Evolutionary conservation across 2,329 filamentous ascomycete genomes (phyloP).

Genomic region (Pyrenophora graminea): DNA sequence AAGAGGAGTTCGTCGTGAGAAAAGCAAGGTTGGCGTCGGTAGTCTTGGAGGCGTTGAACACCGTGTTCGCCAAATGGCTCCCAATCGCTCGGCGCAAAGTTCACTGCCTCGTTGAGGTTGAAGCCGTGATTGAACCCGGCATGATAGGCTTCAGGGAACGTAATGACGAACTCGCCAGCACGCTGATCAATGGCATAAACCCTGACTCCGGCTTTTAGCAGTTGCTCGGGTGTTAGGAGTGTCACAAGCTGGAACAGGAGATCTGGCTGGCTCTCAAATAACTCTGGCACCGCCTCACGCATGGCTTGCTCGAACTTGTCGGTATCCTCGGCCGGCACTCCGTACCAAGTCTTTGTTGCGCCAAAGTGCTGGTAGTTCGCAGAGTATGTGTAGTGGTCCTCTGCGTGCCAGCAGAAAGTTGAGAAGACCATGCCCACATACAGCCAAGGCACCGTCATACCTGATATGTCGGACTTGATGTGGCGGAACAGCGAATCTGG

Average conservation of each 20-base stretch:
- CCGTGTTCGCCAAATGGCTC: constrained; percentile 87
- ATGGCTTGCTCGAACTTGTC: constrained; percentile 96
- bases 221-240: constrained; percentile 86
- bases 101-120: constrained; percentile 98
- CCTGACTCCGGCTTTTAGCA: constrained; percentile 88
- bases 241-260: constrained; percentile 97
- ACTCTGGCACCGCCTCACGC: constrained; percentile 89
- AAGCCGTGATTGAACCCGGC: constrained; percentile 98
- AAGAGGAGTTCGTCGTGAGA: constrained; percentile 94
- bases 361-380: constrained; percentile 99
- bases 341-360: constrained; percentile 98
- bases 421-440: constrained; percentile 99
- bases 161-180: constrained; percentile 94
- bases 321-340: constrained; percentile 90
- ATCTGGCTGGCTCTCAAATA: constrained; percentile 97
- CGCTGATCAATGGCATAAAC: constrained; percentile 96
- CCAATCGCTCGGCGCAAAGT: constrained; percentile 95
- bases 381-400: constrained; percentile 97
- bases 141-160: constrained; percentile 95
- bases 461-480: constrained; percentile 97
- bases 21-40: constrained; percentile 91
- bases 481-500: constrained; percentile 92
- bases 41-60: constrained; percentile 82
- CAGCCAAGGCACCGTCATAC: constrained; percentile 98
- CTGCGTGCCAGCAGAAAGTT: constrained; percentile 99